A percentile compares a stretch with the other conserved stretches of the same genome.
These are phyloP conservation scores for Rhododendron kiyosumense DNA, from an alignment of 148 eudicot species.

Conservation along the genomic window DNA sequence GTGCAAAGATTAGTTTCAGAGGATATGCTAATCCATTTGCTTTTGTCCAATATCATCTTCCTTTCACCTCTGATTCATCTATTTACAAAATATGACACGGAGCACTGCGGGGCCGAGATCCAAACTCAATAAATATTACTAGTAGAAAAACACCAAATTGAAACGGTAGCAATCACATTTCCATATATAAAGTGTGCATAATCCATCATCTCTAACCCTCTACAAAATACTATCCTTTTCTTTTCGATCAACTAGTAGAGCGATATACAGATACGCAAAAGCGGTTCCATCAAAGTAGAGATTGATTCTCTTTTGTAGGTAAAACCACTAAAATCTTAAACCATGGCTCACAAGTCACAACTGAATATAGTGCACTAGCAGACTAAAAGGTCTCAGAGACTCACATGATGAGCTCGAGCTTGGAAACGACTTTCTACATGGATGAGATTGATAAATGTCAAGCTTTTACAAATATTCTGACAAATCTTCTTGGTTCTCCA, in stretches of 20 bases:
- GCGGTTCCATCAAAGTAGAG: neutral
- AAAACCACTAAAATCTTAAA: neutral
- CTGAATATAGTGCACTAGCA: neutral
- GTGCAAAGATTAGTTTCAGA: too few relatives aligned
- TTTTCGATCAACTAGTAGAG: neutral
- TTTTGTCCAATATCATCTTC: neutral
- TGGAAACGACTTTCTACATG: neutral
- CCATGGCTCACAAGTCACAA: neutral
- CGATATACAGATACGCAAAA: neutral
- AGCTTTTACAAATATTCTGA: constrained; percentile 35
- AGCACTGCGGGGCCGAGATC: too few relatives aligned
- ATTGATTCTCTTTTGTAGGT: neutral
- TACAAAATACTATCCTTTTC: neutral
- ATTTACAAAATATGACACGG: too few relatives aligned
- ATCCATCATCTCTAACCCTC: neutral
- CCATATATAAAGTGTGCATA: neutral
- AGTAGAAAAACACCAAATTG: too few relatives aligned
- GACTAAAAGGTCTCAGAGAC: neutral
- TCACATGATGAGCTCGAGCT: neutral
- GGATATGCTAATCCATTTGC: too few relatives aligned
- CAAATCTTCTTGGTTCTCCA: constrained; percentile 57
- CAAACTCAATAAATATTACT: too few relatives aligned
- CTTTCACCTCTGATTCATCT: neutral
- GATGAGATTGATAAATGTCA: neutral
- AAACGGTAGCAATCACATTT: neutral